A percentile compares a stretch with the other conserved stretches of the same genome.
Evolutionary conservation across 73 alveolate genomes (phyloP).

Genomic region (Paramecium biaurelia): DNA sequence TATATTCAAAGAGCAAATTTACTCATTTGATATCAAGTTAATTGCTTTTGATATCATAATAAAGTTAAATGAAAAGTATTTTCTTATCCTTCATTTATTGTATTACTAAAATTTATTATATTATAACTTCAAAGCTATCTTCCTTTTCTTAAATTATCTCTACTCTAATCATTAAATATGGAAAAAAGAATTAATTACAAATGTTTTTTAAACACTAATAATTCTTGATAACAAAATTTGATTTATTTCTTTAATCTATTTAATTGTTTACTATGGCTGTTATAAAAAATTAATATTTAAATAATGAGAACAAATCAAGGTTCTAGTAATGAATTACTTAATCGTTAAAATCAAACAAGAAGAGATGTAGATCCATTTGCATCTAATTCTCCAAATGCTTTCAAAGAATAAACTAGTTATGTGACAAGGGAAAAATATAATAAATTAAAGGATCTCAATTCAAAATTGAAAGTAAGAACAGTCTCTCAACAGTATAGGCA

Average conservation of each 20-base stretch:
- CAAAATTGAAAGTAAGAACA: neutral
- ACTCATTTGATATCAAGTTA: slow-evolving; percentile 24
- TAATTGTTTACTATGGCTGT: neutral
- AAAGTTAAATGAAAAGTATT: too few species aligned
- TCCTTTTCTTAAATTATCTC: neutral
- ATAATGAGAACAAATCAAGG: slow-evolving; percentile 8
- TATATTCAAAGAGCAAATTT: slow-evolving; percentile 80
- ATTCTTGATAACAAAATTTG: neutral
- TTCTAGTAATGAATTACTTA: neutral
- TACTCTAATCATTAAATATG: neutral
- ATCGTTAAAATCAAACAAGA: neutral
- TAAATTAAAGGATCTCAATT: neutral
- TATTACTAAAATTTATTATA: too few species aligned
- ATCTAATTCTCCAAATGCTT: neutral
- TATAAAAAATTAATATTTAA: neutral
- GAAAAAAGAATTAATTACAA: neutral
- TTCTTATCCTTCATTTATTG: too few species aligned
- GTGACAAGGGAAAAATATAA: neutral
- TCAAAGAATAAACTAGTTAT: neutral
- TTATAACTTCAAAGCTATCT: neutral
- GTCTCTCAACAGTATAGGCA: neutral
- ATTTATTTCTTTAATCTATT: neutral
- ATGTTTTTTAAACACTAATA: neutral
- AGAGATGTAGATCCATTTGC: neutral
- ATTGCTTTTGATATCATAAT: slow-evolving; percentile 23